These are phyloP conservation scores for Cornus florida DNA, from an alignment of 148 eudicot genomes.

Conservation along the genomic window DNA sequence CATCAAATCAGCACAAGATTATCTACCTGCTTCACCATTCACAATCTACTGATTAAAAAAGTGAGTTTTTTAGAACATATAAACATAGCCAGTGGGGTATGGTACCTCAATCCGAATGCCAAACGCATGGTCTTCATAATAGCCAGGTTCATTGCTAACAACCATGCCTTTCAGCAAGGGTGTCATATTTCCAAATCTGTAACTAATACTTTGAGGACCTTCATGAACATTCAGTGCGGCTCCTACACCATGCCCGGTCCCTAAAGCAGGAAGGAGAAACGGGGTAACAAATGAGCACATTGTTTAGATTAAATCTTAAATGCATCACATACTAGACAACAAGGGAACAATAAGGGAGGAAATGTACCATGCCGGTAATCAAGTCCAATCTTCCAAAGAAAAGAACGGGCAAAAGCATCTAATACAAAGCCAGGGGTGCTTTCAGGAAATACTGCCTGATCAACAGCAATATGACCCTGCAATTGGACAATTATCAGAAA, in stretches of 20 bases:
- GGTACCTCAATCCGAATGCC: slow-evolving; percentile 95
- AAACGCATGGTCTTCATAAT: slow-evolving; percentile 94
- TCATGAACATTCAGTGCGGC: slow-evolving; percentile 98
- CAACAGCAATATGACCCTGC: slow-evolving; percentile 99
- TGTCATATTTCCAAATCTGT: slow-evolving; percentile 80
- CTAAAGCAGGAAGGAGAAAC: slow-evolving; percentile 34
- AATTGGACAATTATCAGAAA: slow-evolving; percentile 17
- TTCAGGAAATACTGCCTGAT: slow-evolving; percentile 92
- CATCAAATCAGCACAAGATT: slow-evolving; percentile 3
- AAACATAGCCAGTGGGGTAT: slow-evolving; percentile 4
- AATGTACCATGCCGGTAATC: slow-evolving; percentile 95
- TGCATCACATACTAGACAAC: background rate
- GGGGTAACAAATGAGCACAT: slow-evolving; percentile 11
- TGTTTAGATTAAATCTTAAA: background rate
- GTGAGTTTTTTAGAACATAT: background rate
- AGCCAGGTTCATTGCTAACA: slow-evolving; percentile 99
- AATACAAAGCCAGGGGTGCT: slow-evolving; percentile 92
- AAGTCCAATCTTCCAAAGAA: slow-evolving; percentile 95
- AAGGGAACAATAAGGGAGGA: slow-evolving; percentile 8
- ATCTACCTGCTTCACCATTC: background rate
- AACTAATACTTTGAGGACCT: slow-evolving; percentile 98
- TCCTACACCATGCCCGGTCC: slow-evolving; percentile 99
- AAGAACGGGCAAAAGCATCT: slow-evolving; percentile 96
- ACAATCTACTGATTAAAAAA: background rate
- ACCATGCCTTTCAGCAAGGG: slow-evolving; percentile 94